These are phyloP conservation scores for Boletus insuetus DNA, from an alignment of 768 basidiomycete species.

Conservation along the genomic window DNA sequence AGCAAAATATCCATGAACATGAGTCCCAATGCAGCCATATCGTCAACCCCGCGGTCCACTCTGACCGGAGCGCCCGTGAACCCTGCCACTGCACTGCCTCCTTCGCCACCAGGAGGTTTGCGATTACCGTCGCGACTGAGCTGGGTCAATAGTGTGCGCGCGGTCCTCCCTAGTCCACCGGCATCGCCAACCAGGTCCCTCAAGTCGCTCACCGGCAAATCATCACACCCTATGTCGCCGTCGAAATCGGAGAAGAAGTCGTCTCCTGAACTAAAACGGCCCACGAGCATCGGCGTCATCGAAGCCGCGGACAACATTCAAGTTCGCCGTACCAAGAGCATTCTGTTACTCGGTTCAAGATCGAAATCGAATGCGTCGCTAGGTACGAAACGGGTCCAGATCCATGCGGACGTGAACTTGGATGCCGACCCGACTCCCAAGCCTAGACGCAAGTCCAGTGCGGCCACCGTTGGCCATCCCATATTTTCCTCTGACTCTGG, in stretches of 20 bases:
- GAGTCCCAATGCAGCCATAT: background rate
- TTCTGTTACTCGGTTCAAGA: conserved; percentile 28
- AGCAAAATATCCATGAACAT: conserved; percentile 13
- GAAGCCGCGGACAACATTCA: conserved; percentile 27
- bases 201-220: conserved; percentile 9
- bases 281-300: conserved; percentile 29
- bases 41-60: conserved; percentile 11
- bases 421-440: conserved; percentile 14
- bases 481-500: background rate
- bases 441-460: conserved; percentile 28
- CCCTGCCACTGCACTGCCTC: conserved; percentile 17
- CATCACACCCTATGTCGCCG: background rate
- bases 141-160: conserved; percentile 26
- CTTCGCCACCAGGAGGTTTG: conserved; percentile 29
- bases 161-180: conserved; percentile 30
- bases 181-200: conserved; percentile 25
- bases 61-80: background rate
- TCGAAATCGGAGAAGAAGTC: conserved; percentile 8
- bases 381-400: conserved; percentile 28
- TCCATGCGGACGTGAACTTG: conserved; percentile 21
- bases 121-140: conserved; percentile 32
- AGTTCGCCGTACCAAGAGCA: conserved; percentile 32
- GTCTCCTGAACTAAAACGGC: conserved; percentile 17
- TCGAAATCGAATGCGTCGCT: conserved; percentile 24
- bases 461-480: conserved; percentile 9